phyloP scores from a whole-genome alignment of 106 monocot genomes.

The Dendrobium officinale region DNA sequence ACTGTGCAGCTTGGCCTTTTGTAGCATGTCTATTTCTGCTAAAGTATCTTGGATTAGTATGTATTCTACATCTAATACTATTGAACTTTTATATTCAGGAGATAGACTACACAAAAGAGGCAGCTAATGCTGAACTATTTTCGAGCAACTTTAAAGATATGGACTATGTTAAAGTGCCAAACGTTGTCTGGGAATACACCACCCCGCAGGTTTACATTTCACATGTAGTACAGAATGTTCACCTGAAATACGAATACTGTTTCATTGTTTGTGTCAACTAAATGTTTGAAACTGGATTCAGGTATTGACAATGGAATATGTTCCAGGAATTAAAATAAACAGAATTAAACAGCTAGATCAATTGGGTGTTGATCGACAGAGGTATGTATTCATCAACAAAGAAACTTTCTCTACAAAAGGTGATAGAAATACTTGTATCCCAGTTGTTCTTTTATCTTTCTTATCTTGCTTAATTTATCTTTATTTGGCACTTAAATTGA shows the following conservation, averaged over 20 bases:
- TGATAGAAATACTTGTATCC: not conserved
- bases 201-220: constrained; percentile 73
- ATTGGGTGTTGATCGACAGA: constrained; percentile 93
- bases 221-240: not conserved
- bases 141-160: constrained; percentile 81
- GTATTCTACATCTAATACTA: constrained; percentile 8
- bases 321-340: constrained; percentile 98
- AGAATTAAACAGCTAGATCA: constrained; percentile 92
- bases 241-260: not conserved
- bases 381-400: constrained; percentile 41
- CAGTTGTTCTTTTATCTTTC: not conserved
- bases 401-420: not conserved
- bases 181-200: constrained; percentile 78
- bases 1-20: not conserved
- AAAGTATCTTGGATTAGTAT: not conserved
- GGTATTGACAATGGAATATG: constrained; percentile 98
- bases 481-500: not conserved
- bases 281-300: constrained; percentile 20
- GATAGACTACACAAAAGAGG: constrained; percentile 96
- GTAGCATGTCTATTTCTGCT: not conserved
- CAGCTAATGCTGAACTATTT: constrained; percentile 92
- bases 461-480: not conserved
- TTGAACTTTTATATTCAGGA: constrained; percentile 38
- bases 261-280: not conserved
- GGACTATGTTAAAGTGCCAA: constrained; percentile 99